Percentiles rank a stretch among this genome's conserved stretches.
Evolutionary conservation across 2,329 filamentous ascomycete genomes (phyloP).

Genomic region (Fusarium liriodendri): DNA sequence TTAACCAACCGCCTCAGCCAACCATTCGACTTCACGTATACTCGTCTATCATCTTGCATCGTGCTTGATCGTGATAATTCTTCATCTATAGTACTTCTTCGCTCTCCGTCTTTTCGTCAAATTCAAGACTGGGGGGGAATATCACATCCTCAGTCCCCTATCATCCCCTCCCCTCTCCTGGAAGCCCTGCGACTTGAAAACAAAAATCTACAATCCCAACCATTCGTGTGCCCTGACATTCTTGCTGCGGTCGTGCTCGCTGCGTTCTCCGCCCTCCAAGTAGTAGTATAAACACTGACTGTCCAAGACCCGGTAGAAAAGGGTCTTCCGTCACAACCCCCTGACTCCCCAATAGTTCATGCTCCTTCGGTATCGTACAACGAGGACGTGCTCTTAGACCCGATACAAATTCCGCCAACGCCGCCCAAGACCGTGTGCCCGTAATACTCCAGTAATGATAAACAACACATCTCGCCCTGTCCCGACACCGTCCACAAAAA

Average conservation of each 20-base stretch:
- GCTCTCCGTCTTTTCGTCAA: constrained; percentile 22
- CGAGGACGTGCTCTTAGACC: constrained; percentile 38
- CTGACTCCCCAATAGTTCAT: constrained; percentile 32
- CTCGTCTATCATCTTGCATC: constrained; percentile 7
- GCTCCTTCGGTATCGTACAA: constrained; percentile 47
- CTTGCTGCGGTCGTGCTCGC: constrained; percentile 2
- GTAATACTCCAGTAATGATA: constrained; percentile 43
- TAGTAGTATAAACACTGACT: constrained; percentile 4
- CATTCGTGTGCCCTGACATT: constrained; percentile 24
- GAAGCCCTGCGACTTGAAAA: constrained; percentile 41
- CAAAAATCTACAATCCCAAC: constrained; percentile 38
- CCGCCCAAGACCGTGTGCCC: constrained; percentile 43
- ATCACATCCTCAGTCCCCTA: constrained; percentile 1
- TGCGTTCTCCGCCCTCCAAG: constrained; percentile 9
- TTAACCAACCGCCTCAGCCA: neutral
- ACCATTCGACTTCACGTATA: neutral
- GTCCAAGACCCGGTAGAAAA: constrained; percentile 25
- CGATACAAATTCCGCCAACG: constrained; percentile 45
- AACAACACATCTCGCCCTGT: constrained; percentile 37
- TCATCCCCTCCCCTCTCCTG: constrained; percentile 2
- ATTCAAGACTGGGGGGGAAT: constrained; percentile 28
- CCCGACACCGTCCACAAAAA: constrained; percentile 31
- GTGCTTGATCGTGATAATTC: constrained; percentile 20
- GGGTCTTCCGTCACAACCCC: neutral
- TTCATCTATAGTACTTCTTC: constrained; percentile 30